Evolutionary conservation across 768 basidiomycete genomes (phyloP), one percentile per base, ranked within the genome.

Genomic region (Mycena vulgaris): DNA sequence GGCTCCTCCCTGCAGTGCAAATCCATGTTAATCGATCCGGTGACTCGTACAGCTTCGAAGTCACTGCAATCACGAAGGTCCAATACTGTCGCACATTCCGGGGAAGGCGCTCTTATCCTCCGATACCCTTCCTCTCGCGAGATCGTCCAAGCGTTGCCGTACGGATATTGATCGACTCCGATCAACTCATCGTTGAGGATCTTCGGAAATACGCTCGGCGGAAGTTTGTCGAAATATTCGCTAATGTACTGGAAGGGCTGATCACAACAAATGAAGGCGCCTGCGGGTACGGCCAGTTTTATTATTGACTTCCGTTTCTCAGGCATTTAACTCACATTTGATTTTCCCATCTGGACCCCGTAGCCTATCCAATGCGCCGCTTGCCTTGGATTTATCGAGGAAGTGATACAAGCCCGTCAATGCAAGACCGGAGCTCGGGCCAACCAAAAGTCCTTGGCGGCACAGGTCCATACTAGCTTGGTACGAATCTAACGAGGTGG

Each of bases 261-360:
- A 31, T 71, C 70, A 35, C 66, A 71, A 28, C 70, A 71, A 27
- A 71, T 68, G 30, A 71, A 71, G 23, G 56, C 70, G 25, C 70
- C 70, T 71, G 55, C n/a, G 3, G 25, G 27, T 30, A 49, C 28
- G 45, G 25, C 56, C 28, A 37, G 55, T 17, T n/a, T 10, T 7
- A 37, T 37, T 37, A 37, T 39, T 23, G n/a, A 30, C 28, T 5
- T 39, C 3, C 30, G n/a, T n/a, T 45, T 19, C n/a, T 30, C 5
- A 23, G 39, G 5, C 23, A 49, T 48, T 39, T 5, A 35, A 45
- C 70, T 51, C 27, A 71, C 70, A 71, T 58, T 56, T 62, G 17
- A 71, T 57, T 25, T 61, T 62, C n/a, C 70, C 70, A 21, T 71
- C 60, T 16, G 42, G 48, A 3, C 65, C 66, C 13, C 70, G 51